These are phyloP conservation scores for Penicillium sp. DNA, from an alignment of 2,329 filamentous ascomycete species.

Conservation along the genomic window DNA sequence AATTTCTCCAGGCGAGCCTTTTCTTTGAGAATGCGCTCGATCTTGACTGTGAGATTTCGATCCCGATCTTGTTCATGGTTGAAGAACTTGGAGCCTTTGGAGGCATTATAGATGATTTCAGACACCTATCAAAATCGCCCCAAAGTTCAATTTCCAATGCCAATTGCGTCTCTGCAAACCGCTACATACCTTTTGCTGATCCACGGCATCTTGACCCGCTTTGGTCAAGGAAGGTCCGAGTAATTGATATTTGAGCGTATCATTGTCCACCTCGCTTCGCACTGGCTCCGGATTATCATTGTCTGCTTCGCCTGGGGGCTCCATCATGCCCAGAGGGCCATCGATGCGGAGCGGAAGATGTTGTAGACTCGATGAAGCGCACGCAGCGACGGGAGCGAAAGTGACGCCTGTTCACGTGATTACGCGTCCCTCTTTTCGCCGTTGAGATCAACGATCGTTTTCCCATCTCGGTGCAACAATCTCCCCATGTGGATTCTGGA, in stretches of 20 bases:
- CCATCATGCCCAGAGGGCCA: conserved; percentile 20
- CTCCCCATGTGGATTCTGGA: conserved; percentile 59
- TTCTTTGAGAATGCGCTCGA: conserved; percentile 67
- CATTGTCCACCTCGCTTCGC: conserved; percentile 34
- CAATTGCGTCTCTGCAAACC: not conserved
- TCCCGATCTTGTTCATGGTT: conserved; percentile 81
- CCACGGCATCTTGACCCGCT: conserved; percentile 86
- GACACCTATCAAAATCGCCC: conserved; percentile 58
- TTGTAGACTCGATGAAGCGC: conserved; percentile 2
- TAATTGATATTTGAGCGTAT: conserved; percentile 80
- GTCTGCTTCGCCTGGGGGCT: conserved; percentile 16
- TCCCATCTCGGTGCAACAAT: conserved; percentile 3
- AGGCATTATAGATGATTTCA: conserved; percentile 94
- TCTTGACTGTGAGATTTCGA: conserved; percentile 76
- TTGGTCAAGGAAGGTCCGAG: conserved; percentile 89
- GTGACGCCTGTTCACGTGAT: conserved; percentile 32
- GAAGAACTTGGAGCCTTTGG: conserved; percentile 95
- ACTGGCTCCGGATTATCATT: conserved; percentile 5
- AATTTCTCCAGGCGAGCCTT: conserved; percentile 69
- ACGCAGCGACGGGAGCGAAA: conserved; percentile 21
- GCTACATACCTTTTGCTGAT: conserved; percentile 67
- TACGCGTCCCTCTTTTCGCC: conserved; percentile 28
- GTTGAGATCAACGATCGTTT: conserved; percentile 6
- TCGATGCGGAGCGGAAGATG: not conserved
- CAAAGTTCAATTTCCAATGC: not conserved